A percentile compares a stretch with the other conserved stretches of the same genome.
These are phyloP conservation scores for Wallacemonas rigidus DNA, from an alignment of 208 protist genomes.

Conservation along the genomic window DNA sequence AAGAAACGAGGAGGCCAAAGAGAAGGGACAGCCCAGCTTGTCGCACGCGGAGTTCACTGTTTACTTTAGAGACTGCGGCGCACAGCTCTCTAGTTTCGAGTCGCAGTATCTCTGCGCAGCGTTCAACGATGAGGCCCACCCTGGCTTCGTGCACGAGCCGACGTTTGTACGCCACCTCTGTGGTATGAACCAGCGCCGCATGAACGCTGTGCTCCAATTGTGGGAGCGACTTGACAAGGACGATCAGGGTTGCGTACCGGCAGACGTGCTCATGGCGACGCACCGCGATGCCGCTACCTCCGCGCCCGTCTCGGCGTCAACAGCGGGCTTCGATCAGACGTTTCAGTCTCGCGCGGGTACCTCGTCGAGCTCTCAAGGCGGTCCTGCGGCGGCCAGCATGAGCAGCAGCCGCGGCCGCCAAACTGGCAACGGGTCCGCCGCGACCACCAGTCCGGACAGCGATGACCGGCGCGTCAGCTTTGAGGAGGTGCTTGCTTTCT, in stretches of 20 bases:
- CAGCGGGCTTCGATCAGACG: conserved; percentile 20
- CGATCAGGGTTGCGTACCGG: conserved; percentile 32
- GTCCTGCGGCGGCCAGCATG: background rate
- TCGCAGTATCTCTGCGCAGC: conserved; percentile 62
- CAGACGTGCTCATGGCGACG: conserved; percentile 35
- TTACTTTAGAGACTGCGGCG: conserved; percentile 47
- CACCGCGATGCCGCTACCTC: background rate
- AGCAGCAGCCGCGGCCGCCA: conserved; percentile 15
- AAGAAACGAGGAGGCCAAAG: conserved; percentile 36
- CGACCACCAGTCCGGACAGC: background rate
- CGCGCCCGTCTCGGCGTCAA: background rate
- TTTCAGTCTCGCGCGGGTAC: background rate
- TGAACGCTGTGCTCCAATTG: conserved; percentile 61
- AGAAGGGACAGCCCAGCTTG: conserved; percentile 45
- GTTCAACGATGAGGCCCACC: conserved; percentile 62
- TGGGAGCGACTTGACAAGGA: conserved; percentile 62
- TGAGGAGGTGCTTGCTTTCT: conserved; percentile 79
- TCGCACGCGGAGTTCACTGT: conserved; percentile 53
- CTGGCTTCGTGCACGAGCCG: conserved; percentile 49
- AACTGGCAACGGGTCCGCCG: background rate
- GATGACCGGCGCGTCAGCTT: conserved; percentile 29
- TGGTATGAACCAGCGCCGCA: conserved; percentile 69
- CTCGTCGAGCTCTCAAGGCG: background rate
- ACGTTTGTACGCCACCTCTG: conserved; percentile 82
- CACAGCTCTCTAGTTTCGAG: conserved; percentile 47